Evolutionary conservation across 495 filamentous ascomycete species (phyloP), one percentile per base, ranked within the genome.

Genomic region (Lineolata rhizophorae): DNA sequence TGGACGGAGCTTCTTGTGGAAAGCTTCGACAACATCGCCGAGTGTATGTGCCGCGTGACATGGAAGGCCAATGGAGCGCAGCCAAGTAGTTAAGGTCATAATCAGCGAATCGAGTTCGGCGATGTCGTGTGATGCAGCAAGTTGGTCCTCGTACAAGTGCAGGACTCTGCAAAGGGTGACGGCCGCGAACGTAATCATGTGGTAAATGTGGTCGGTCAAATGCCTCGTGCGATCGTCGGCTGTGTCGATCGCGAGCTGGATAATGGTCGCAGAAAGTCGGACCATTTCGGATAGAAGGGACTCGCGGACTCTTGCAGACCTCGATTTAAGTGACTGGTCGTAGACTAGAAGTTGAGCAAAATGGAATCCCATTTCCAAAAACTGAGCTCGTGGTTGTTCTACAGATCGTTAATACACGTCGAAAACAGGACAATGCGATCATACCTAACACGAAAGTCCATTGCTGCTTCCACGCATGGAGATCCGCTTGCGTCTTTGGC

Each of bases 301-400:
- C 34, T 58, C 53, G n/a, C 45, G 41, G 13, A 47, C 43, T 13
- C 42, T 40, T 3, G 52, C 44, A 11, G 52, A 46, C 19, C 46
- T 42, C 0, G 52, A 46, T 36, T 55, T 60, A 4, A 61, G 34
- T 3, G 46, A 50, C 27, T 56, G 47, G 21, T 56, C 53, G 35
- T 58, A 60, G 3, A 52, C 32, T 14, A 61, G 46, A 2, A 60
- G 40, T 33, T 60, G 52, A 5, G 51, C 54, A 35, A 61, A 61
- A 29, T 59, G 48, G 20, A 56, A 60, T 2, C 58, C 58, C 58
- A 61, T 60, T 18, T 52, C 43, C 2, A 61, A 41, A 24, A 61
- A 61, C 34, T 61, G 58, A n/a, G 58, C 53, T 25, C 55, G 43
- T 10, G 56, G 54, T 43, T 61, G 56, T 16, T 56, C 58, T n/a